phyloP scores from a whole-genome alignment of 148 eudicot genomes.

The Bassia scoparia region DNA sequence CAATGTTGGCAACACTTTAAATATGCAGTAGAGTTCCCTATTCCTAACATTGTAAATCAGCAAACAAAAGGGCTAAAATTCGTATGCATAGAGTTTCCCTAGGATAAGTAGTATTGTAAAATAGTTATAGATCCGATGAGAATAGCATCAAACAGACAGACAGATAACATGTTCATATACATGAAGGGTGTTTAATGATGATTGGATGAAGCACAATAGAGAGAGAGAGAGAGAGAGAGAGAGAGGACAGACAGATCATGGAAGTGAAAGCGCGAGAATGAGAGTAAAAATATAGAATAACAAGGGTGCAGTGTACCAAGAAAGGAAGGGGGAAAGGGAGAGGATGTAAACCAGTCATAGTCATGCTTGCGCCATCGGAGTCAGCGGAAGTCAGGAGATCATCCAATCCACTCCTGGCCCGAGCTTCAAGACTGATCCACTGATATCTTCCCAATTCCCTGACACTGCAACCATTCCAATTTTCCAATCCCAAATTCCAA shows the following conservation, averaged over 20 bases:
- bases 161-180: no score
- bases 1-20: neutral
- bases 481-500: neutral
- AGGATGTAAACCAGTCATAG: conserved; percentile 68
- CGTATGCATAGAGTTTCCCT: no score
- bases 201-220: no score
- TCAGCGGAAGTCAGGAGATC: conserved; percentile 67
- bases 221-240: neutral
- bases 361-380: conserved; percentile 87
- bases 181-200: no score
- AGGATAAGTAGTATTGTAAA: no score
- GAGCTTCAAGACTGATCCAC: conserved; percentile 73
- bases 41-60: no score
- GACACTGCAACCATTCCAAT: conserved; percentile 34
- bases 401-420: conserved; percentile 61
- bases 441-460: conserved; percentile 71
- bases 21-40: no score
- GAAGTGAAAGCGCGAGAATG: neutral
- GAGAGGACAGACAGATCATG: neutral
- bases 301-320: neutral
- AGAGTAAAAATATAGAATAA: neutral
- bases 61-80: no score
- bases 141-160: no score
- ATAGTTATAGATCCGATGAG: no score
- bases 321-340: neutral